Conservation (phyloP, 2,329 filamentous ascomycete genomes). For the Cordyceps tenuipes region DNA sequence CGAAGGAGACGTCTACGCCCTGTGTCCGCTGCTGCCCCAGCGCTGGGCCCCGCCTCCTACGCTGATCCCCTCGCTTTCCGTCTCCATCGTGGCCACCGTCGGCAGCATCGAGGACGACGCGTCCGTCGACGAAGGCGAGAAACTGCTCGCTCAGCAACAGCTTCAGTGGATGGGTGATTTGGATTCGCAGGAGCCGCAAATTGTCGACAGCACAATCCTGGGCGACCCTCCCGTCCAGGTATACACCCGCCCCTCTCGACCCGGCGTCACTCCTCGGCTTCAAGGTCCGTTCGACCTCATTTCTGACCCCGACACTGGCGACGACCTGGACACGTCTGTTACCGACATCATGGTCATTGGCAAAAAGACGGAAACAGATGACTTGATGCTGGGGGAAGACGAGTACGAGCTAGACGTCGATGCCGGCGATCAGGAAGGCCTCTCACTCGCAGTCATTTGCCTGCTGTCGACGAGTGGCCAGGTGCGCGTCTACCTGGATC, state of each 20-base stretch:
- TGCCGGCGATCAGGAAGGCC: conserved; percentile 47
- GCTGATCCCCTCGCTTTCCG: conserved; percentile 71
- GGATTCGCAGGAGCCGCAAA: conserved; percentile 51
- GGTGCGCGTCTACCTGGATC: conserved; percentile 52
- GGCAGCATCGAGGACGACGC: conserved; percentile 54
- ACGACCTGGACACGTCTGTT: conserved; percentile 47
- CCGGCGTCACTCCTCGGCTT: conserved; percentile 49
- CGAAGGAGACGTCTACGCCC: conserved; percentile 83
- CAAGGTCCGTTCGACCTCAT: conserved; percentile 55
- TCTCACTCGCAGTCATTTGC: conserved; percentile 53
- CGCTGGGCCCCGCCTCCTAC: conserved; percentile 75
- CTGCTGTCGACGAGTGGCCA: conserved; percentile 53
- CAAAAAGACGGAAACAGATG: conserved; percentile 50
- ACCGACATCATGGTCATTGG: conserved; percentile 57
- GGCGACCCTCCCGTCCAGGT: conserved; percentile 46
- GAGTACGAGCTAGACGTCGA: conserved; percentile 52
- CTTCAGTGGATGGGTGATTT: conserved; percentile 60
- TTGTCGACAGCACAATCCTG: conserved; percentile 37
- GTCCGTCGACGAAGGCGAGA: conserved; percentile 41
- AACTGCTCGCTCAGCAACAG: conserved; percentile 54
- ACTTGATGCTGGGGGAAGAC: conserved; percentile 56
- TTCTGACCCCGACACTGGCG: conserved; percentile 46
- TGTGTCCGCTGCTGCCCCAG: conserved; percentile 81
- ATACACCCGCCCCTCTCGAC: conserved; percentile 47
- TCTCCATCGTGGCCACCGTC: conserved; percentile 70